A percentile compares a stretch with the other conserved stretches of the same genome.
Conservation (phyloP, 139 green algal genomes). For the Coelastrella sp. region DNA sequence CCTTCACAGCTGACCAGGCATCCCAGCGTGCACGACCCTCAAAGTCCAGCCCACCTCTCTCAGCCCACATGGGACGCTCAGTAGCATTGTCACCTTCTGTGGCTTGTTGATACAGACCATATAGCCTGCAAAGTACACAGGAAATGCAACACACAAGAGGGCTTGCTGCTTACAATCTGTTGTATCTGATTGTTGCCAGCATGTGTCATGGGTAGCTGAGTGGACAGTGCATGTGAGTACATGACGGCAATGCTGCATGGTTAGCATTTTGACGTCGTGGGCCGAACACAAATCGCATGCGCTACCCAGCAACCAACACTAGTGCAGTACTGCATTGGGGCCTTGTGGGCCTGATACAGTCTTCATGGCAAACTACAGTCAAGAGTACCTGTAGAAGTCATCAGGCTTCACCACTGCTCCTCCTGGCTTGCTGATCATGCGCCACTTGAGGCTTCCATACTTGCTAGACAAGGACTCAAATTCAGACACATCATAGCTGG, state of each 20-base stretch:
- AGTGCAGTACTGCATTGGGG: background rate
- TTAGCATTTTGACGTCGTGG: no score
- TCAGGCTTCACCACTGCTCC: conserved; percentile 88
- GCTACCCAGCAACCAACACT: no score
- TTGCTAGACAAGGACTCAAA: conserved; percentile 68
- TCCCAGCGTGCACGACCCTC: conserved; percentile 89
- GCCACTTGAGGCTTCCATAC: conserved; percentile 91
- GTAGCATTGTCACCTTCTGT: conserved; percentile 79
- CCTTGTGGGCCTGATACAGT: background rate
- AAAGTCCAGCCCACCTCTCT: conserved; percentile 95
- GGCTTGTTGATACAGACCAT: conserved; percentile 75
- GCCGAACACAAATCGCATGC: no score
- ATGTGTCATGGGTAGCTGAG: background rate
- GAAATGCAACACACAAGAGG: background rate
- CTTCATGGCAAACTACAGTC: no score
- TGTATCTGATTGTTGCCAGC: no score
- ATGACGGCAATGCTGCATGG: no score
- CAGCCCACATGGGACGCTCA: conserved; percentile 93
- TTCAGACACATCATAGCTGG: conserved; percentile 76
- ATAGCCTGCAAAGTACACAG: conserved; percentile 72
- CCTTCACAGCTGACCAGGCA: conserved; percentile 85
- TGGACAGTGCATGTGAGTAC: no score
- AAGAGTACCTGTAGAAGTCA: conserved; percentile 52
- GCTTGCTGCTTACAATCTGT: no score
- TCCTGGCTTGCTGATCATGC: conserved; percentile 89